A percentile compares a stretch with the other conserved stretches of the same genome.
phyloP scores from a whole-genome alignment of 1,284 basidiomycete species.

The Phellopilus nigrolimitatus region DNA sequence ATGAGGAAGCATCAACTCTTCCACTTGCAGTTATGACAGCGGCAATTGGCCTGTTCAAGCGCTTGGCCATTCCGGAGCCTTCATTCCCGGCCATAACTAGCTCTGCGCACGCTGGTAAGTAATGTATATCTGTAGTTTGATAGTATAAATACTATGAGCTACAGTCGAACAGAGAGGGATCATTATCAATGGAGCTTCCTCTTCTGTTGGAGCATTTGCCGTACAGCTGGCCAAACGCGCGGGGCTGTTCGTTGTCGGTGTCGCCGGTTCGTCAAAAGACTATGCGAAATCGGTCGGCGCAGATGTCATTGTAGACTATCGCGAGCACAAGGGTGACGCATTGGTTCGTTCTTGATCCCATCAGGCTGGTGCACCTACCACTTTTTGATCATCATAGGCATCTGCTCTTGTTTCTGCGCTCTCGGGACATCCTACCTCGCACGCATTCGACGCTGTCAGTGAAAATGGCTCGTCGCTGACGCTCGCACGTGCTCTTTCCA shows the following conservation, averaged over 20 bases:
- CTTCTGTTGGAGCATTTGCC: slow-evolving; percentile 31
- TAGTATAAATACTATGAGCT: background rate
- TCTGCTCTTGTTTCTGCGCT: slow-evolving; percentile 5
- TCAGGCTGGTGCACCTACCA: no score
- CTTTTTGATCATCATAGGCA: no score
- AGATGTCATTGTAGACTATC: slow-evolving; percentile 29
- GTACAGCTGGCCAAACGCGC: slow-evolving; percentile 31
- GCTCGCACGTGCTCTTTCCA: slow-evolving; percentile 11
- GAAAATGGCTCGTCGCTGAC: slow-evolving; percentile 5
- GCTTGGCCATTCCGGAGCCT: slow-evolving; percentile 19
- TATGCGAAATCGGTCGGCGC: slow-evolving; percentile 25
- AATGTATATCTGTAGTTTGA: background rate
- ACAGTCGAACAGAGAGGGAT: slow-evolving; percentile 23
- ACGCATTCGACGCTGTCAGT: slow-evolving; percentile 11
- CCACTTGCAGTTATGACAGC: slow-evolving; percentile 32
- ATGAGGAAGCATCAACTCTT: slow-evolving; percentile 31
- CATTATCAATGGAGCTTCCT: slow-evolving; percentile 31
- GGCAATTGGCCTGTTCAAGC: slow-evolving; percentile 28
- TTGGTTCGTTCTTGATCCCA: background rate
- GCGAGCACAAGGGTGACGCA: slow-evolving; percentile 21
- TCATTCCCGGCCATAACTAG: background rate
- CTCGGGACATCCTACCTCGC: background rate
- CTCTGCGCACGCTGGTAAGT: background rate
- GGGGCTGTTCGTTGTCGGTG: slow-evolving; percentile 27
- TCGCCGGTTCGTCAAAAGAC: slow-evolving; percentile 27